Evolutionary conservation across 164 flowering plant genomes (phyloP), one percentile per base, ranked within the genome.

Genomic region (Buxus sempervirens): DNA sequence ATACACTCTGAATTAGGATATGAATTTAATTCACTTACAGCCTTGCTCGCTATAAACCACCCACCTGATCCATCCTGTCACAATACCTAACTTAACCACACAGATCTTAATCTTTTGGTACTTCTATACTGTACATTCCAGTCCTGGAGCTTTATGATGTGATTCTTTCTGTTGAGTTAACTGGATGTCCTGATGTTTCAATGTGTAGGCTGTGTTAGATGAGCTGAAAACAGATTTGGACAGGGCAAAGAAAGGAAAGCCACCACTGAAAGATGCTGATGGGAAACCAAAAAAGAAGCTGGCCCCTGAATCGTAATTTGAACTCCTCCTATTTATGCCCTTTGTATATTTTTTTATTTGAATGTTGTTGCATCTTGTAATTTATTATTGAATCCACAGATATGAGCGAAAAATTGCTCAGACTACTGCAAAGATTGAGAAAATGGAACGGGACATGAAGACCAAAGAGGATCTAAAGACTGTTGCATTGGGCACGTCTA

Each of bases 401-500:
- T 53, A 88, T 56, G 83, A 85, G 80, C 91, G 73, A 79, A 96
- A 96, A 82, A 88, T 96, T 22, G 73, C 80, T 28, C 89, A 89
- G 79, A 82, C 87, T 24, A 83, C 73, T 60, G 83, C 65, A 5
- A 96, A 86, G 81, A 88, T 96, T 21, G 96, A 93, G 65, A 96
- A 90, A 73, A 81, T 87, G 82, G 92, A 91, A 63, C 67, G 84
- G 36, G 89, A 88, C 64, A 96, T 77, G 83, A 61, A 76, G 64
- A 83, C 84, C 28, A 96, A 93, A 75, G 99, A 96, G 77, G 96
- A 93, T 75, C 70, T 91, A 64, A 96, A 96, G 78, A 91, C 87
- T 16, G 93, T 96, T 22, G 99, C 99, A 0, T 72, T 96, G 67
- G 98, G 99, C 70, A 96, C 99, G 1, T 96, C 99, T 49, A 96